Evolutionary conservation across 2,329 filamentous ascomycete genomes (phyloP).

Genomic region (Calonectria henricotiae): DNA sequence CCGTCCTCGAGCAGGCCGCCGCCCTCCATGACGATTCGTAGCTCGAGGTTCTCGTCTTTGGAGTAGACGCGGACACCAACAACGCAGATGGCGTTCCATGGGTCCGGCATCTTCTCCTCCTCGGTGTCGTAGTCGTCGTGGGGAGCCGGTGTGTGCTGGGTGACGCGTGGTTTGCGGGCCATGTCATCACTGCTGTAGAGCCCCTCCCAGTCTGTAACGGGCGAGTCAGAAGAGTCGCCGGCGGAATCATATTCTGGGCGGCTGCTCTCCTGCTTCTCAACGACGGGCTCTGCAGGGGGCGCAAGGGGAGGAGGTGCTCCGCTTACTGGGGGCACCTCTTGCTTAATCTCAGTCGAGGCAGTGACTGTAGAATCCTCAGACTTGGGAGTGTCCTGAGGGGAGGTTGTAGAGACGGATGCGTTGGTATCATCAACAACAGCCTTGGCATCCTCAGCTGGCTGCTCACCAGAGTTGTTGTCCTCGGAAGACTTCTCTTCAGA

Average conservation of each 20-base stretch:
- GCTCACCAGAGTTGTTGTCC: constrained; percentile 38
- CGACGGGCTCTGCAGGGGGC: constrained; percentile 29
- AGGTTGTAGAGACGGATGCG: constrained; percentile 55
- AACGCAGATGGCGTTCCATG: constrained; percentile 77
- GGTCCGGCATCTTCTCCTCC: constrained; percentile 71
- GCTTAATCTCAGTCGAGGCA: constrained; percentile 53
- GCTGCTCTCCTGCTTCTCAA: constrained; percentile 44
- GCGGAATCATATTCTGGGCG: constrained; percentile 62
- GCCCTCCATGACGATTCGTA: constrained; percentile 72
- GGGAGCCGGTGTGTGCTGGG: constrained; percentile 55
- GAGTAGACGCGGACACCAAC: constrained; percentile 76
- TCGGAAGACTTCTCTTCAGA: constrained; percentile 37
- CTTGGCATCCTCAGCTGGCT: constrained; percentile 37
- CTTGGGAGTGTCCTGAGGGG: constrained; percentile 56
- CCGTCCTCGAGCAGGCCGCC: constrained; percentile 69
- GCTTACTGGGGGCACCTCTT: constrained; percentile 55
- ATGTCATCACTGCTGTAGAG: constrained; percentile 74
- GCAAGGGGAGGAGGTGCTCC: constrained; percentile 48
- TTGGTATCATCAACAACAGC: constrained; percentile 45
- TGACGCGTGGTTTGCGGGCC: constrained; percentile 66
- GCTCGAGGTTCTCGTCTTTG: constrained; percentile 70
- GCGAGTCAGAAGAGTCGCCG: constrained; percentile 73
- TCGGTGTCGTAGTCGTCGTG: constrained; percentile 67
- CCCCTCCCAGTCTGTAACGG: constrained; percentile 73
- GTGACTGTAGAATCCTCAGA: constrained; percentile 51